A percentile compares a stretch with the other conserved stretches of the same genome.
Evolutionary conservation across 2,329 filamentous ascomycete species (phyloP).

Genomic region (Talaromyces verruculosus): DNA sequence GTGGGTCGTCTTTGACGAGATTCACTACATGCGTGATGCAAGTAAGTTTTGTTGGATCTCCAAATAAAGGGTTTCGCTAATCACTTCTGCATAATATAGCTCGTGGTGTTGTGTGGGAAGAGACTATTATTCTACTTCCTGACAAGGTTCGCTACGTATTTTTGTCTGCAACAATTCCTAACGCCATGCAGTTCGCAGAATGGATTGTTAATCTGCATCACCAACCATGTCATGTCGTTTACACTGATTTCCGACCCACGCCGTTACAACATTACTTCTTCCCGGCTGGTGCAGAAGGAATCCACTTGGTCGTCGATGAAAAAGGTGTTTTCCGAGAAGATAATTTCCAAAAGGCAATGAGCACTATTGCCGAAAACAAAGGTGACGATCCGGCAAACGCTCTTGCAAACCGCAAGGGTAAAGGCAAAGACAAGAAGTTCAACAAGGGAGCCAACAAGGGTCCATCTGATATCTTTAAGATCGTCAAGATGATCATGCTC

Average conservation of each 20-base stretch:
- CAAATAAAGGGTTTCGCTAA: constrained; percentile 23
- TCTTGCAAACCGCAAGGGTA: constrained; percentile 77
- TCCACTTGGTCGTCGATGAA: constrained; percentile 92
- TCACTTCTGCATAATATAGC: constrained; percentile 38
- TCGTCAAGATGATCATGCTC: constrained; percentile 97
- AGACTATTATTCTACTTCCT: constrained; percentile 95
- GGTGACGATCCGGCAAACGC: constrained; percentile 79
- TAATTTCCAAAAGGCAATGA: constrained; percentile 97
- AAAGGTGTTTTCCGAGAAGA: constrained; percentile 94
- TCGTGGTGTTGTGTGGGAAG: constrained; percentile 97
- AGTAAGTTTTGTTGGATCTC: constrained; percentile 33
- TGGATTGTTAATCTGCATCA: constrained; percentile 99
- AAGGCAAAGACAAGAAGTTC: constrained; percentile 85
- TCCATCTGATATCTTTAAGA: constrained; percentile 87
- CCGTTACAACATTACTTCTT: constrained; percentile 98
- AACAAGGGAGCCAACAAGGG: constrained; percentile 78
- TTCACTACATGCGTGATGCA: constrained; percentile 97
- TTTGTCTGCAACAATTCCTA: constrained; percentile 95
- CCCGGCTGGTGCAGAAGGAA: constrained; percentile 86
- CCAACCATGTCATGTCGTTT: constrained; percentile 97
- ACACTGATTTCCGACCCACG: constrained; percentile 96
- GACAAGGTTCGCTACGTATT: constrained; percentile 99
- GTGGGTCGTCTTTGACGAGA: constrained; percentile 98
- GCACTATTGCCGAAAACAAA: constrained; percentile 80
- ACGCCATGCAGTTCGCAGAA: constrained; percentile 98